Percentiles rank a stretch among this genome's conserved stretches.
Evolutionary conservation across 495 filamentous ascomycete genomes (phyloP).

Genomic region (Thermothielavioides terrestris): DNA sequence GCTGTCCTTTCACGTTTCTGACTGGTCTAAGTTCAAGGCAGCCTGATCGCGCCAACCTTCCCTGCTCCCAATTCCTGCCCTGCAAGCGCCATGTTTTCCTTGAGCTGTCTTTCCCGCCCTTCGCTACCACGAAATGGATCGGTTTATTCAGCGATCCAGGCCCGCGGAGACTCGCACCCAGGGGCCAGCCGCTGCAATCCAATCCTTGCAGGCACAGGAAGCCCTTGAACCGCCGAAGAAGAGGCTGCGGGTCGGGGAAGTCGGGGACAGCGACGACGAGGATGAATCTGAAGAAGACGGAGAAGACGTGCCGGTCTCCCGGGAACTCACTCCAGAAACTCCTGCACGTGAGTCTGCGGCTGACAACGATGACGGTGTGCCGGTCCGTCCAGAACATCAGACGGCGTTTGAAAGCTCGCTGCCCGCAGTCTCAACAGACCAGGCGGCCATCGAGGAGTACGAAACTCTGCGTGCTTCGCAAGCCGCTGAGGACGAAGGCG

Average conservation of each 20-base stretch:
- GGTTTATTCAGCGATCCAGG: slow-evolving; percentile 21
- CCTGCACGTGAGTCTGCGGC: slow-evolving; percentile 12
- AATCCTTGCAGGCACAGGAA: slow-evolving; percentile 7
- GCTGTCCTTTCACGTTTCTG: no score
- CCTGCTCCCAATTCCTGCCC: not conserved
- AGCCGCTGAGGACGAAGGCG: slow-evolving; percentile 30
- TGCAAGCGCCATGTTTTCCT: not conserved
- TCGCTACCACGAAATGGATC: slow-evolving; percentile 26
- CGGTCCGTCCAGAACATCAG: slow-evolving; percentile 12
- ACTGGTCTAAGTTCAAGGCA: no score
- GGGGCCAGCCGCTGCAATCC: no score
- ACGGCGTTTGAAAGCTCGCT: slow-evolving; percentile 76
- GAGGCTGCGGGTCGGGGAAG: slow-evolving; percentile 24
- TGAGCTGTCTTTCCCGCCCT: not conserved
- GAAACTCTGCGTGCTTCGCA: slow-evolving; percentile 48
- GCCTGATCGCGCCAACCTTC: no score
- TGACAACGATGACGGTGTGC: slow-evolving; percentile 20
- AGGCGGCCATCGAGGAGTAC: slow-evolving; percentile 73
- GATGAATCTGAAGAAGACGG: slow-evolving; percentile 7
- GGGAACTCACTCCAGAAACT: not conserved
- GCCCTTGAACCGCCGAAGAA: slow-evolving; percentile 29
- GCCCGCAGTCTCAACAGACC: slow-evolving; percentile 55
- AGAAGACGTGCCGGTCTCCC: not conserved
- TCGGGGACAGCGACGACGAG: slow-evolving; percentile 21
- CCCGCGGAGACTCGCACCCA: no score